These are phyloP conservation scores for Dioszegia aurantiaca DNA, from an alignment of 768 basidiomycete species.

Conservation along the genomic window DNA sequence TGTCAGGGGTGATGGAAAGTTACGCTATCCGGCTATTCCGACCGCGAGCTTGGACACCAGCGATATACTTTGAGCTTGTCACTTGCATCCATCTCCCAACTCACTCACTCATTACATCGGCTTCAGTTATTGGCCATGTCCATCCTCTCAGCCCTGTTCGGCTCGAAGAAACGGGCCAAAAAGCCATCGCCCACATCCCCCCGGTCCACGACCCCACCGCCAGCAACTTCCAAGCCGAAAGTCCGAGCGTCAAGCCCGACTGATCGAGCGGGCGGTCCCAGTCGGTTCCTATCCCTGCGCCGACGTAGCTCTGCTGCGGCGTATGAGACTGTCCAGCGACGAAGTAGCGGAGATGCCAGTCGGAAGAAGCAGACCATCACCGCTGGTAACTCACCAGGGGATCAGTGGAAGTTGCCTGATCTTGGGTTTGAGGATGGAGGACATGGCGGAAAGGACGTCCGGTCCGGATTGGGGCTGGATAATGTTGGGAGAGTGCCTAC, in stretches of 20 bases:
- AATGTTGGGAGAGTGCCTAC: conserved; percentile 18
- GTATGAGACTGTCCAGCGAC: not conserved
- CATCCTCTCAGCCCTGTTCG: conserved; percentile 27
- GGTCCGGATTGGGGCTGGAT: conserved; percentile 19
- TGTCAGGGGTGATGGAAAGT: not conserved
- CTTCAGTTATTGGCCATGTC: not conserved
- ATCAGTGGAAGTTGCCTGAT: conserved; percentile 7
- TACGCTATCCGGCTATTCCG: no score
- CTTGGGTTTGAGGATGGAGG: conserved; percentile 8
- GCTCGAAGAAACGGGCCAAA: conserved; percentile 25
- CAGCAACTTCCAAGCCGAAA: not conserved
- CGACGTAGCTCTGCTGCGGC: conserved; percentile 6
- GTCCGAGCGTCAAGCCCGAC: conserved; percentile 9
- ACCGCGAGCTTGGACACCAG: no score
- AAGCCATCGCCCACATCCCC: not conserved
- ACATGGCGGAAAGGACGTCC: not conserved
- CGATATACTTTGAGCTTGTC: no score
- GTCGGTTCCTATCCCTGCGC: not conserved
- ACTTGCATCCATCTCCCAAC: not conserved
- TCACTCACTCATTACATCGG: no score
- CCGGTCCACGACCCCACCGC: not conserved
- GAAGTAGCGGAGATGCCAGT: conserved; percentile 6
- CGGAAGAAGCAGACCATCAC: conserved; percentile 6
- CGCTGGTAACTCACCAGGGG: not conserved
- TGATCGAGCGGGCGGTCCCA: not conserved